Conservation (phyloP, 768 basidiomycete species). For the Panaeolus cyanescens region DNA sequence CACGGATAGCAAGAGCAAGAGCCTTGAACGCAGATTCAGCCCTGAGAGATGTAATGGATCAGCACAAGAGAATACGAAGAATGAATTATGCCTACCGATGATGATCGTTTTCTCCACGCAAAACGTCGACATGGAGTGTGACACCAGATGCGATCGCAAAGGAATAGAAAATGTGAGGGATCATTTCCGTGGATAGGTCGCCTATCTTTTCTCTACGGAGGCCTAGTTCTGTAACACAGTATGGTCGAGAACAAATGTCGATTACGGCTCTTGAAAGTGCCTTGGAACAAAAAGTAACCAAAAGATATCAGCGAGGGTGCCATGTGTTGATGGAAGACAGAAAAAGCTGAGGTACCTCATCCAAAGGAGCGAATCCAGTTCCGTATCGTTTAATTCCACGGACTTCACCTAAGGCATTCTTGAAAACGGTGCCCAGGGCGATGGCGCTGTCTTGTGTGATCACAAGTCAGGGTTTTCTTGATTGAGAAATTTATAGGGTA, state of each 20-base stretch:
- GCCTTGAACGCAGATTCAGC: constrained; percentile 99
- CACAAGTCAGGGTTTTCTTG: constrained; percentile 15
- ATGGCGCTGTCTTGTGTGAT: constrained; percentile 84
- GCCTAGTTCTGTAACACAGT: constrained; percentile 90
- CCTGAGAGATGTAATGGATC: constrained; percentile 40
- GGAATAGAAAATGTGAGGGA: constrained; percentile 96
- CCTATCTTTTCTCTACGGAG: constrained; percentile 89
- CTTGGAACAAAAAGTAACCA: constrained; percentile 39
- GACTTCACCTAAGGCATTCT: constrained; percentile 91
- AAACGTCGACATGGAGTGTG: constrained; percentile 92
- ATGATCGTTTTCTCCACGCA: constrained; percentile 96
- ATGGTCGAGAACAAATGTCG: constrained; percentile 97
- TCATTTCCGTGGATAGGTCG: constrained; percentile 97
- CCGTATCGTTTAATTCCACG: constrained; percentile 95
- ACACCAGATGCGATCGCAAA: constrained; percentile 96
- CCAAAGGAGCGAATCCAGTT: constrained; percentile 94
- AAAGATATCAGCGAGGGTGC: constrained; percentile 6
- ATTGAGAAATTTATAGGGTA: background rate
- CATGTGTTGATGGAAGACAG: constrained; percentile 4
- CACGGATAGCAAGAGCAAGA: constrained; percentile 88
- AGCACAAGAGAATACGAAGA: background rate
- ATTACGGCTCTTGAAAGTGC: constrained; percentile 95
- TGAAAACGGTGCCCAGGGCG: constrained; percentile 88
- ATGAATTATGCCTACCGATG: constrained; percentile 66
- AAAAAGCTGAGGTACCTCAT: constrained; percentile 65